phyloP scores from a whole-genome alignment of 352 stramenopile genomes.

The Phytophthora constricta region DNA sequence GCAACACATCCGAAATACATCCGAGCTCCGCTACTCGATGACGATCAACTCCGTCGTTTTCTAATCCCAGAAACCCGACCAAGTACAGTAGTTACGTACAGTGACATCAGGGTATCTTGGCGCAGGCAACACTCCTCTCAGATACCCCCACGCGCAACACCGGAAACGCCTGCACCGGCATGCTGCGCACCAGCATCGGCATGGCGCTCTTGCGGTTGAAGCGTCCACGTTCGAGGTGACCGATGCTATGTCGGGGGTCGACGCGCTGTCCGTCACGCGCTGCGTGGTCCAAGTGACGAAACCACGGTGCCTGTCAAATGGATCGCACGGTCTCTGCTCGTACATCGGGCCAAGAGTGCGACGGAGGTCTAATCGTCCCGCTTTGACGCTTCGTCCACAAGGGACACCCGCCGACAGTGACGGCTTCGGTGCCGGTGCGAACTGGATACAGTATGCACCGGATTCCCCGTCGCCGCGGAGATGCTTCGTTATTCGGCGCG shows the following conservation, averaged over 20 bases:
- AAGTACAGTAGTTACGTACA: no score
- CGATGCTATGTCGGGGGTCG: background rate
- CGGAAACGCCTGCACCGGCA: no score
- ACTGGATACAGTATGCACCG: conserved; percentile 14
- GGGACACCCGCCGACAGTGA: no score
- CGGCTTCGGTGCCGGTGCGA: background rate
- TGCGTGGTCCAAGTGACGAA: background rate
- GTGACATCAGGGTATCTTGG: no score
- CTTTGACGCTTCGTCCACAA: conserved; percentile 1
- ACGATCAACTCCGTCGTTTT: no score
- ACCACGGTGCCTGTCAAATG: background rate
- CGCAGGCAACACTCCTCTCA: no score
- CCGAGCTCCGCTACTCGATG: no score
- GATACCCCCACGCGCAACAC: no score
- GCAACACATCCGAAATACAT: no score
- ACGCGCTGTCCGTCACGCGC: background rate
- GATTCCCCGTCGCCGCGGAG: conserved; percentile 12
- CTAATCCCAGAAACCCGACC: no score
- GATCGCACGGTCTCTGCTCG: background rate
- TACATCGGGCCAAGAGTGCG: no score
- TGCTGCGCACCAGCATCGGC: background rate
- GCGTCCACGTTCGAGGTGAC: no score
- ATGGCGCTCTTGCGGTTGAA: background rate
- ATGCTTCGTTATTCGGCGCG: conserved; percentile 12
- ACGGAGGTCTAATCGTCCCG: background rate